Conservation (phyloP, 306 rosid genomes). For the Acacia confusa region DNA sequence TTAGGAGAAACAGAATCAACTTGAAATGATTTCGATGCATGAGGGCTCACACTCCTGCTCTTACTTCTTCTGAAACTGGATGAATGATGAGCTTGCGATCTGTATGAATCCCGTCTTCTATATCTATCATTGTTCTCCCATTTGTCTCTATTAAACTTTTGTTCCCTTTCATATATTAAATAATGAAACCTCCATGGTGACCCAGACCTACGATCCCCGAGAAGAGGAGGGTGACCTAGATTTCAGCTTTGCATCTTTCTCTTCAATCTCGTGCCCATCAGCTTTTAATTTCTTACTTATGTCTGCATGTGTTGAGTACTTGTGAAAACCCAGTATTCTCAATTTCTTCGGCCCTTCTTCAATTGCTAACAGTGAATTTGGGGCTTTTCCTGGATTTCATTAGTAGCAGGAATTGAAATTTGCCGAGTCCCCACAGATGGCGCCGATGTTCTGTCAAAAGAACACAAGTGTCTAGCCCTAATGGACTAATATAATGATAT, state of each 20-base stretch:
- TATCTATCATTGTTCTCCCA: slow-evolving; percentile 65
- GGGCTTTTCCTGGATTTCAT: no score
- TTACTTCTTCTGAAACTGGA: slow-evolving; percentile 60
- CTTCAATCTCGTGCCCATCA: slow-evolving; percentile 67
- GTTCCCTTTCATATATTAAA: slow-evolving; percentile 55
- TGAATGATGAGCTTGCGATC: slow-evolving; percentile 56
- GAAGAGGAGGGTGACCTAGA: slow-evolving; percentile 85
- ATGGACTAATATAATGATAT: no score
- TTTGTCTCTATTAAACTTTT: slow-evolving; percentile 61
- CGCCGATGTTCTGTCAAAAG: no score
- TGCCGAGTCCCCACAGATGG: no score
- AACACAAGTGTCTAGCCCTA: no score
- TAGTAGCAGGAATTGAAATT: no score
- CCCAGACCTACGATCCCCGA: slow-evolving; percentile 69
- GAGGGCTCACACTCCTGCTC: slow-evolving; percentile 79
- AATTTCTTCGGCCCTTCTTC: no score
- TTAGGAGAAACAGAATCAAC: slow-evolving; percentile 72
- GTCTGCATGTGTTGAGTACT: no score
- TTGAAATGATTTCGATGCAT: slow-evolving; percentile 51
- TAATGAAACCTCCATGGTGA: slow-evolving; percentile 73
- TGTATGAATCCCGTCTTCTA: slow-evolving; percentile 70
- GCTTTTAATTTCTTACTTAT: slow-evolving; percentile 86
- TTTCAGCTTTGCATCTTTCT: slow-evolving; percentile 59
- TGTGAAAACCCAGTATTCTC: no score
- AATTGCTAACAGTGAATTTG: no score